Evolutionary conservation across 2,329 filamentous ascomycete genomes (phyloP).

Genomic region (Monascus ruber): DNA sequence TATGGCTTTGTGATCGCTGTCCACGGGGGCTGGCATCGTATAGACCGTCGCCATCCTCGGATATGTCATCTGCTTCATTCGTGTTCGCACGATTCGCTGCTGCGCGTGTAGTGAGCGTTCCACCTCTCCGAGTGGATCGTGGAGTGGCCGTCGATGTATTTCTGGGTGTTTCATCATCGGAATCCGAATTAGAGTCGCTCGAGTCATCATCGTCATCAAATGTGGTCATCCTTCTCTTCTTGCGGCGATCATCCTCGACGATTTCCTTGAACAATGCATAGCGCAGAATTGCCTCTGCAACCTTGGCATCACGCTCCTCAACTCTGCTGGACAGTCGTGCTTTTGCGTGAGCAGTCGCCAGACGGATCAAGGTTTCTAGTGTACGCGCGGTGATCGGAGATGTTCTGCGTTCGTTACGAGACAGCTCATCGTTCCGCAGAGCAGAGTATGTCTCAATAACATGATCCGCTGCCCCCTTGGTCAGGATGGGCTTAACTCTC

Average conservation of each 20-base stretch:
- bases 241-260: constrained; percentile 62
- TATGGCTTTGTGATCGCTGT: constrained; percentile 27
- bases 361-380: constrained; percentile 92
- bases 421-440: constrained; percentile 88
- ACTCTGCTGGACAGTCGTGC: constrained; percentile 76
- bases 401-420: constrained; percentile 85
- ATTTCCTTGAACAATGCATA: constrained; percentile 98
- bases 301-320: constrained; percentile 76
- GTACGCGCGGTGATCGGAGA: constrained; percentile 95
- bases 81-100: constrained; percentile 26
- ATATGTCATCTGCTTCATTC: constrained; percentile 37
- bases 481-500: constrained; percentile 77
- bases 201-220: constrained; percentile 53
- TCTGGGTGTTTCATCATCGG: constrained; percentile 16
- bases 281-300: constrained; percentile 78
- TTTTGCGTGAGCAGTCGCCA: constrained; percentile 93
- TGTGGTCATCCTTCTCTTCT: constrained; percentile 66
- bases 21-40: constrained; percentile 42
- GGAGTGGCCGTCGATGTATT: constrained; percentile 18
- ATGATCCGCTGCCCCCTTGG: constrained; percentile 81
- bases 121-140: constrained; percentile 21
- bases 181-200: constrained; percentile 35
- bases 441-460: constrained; percentile 87
- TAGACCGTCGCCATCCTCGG: constrained; percentile 41
- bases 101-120: constrained; percentile 22